Base-by-base conservation (phyloP, 106 monocot species). In the Dioscorea alata region DNA sequence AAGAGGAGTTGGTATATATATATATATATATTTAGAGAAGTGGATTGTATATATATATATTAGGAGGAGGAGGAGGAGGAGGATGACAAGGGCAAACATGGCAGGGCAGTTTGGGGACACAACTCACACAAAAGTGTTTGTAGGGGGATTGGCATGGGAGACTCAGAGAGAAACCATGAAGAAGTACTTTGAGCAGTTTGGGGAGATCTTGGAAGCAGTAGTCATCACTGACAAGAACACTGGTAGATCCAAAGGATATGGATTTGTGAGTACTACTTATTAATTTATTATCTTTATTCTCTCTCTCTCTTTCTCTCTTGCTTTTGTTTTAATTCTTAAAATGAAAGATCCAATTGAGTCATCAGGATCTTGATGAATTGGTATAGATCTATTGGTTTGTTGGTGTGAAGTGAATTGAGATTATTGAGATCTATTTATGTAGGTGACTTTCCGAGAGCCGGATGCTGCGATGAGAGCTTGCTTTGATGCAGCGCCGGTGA, bases 101-200 rank as follows among this genome's bases (percentile, higher is more conserved):
- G 69, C 71, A 23, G 79, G 66, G 60, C 82, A 83, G 23, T 91
- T 84, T 70, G 91, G 91, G 35, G 91, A 91, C 71, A 94, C 94
- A 12, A 94, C 90, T 1, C 85, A 88, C 79, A 94, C 94, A 59
- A 94, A 94, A 69, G 87, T 94, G 66, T 94, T 94, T 73, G 94
- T 94, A 14, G 94, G 94, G 33, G 94, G 94, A 23, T 50, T 94
- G 70, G 88, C 90, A 9, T 94, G 94, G 90, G 94, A 94, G 83
- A 94, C 94, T 4, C 87, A 85, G 64, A 88, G 63, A 76, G 94
- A 94, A 49, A 90, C 87, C 64, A 94, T 94, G 94, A 85, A 76
- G 74, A 90, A 85, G 48, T 90, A 94, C 61, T 94, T 94, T 60
- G 94, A 94, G 72, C 94, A 94, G 83, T 94, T 94, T 77, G 94